These are phyloP conservation scores for Gaeumannomyces tritici DNA, from an alignment of 2,329 filamentous ascomycete species.

Conservation along the genomic window DNA sequence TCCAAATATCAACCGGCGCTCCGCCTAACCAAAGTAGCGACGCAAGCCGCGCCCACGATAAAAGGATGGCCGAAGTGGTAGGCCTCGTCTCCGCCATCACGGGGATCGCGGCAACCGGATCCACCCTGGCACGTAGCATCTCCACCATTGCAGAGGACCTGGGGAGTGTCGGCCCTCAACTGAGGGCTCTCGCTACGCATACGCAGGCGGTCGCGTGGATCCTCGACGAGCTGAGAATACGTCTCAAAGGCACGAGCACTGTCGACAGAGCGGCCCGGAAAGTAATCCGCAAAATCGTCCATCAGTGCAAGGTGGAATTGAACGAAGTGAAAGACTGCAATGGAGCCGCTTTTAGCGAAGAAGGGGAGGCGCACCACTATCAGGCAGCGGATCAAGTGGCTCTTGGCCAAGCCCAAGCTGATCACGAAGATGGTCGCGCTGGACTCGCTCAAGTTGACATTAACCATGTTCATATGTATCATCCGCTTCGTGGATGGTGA, in stretches of 20 bases:
- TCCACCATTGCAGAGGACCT: conserved; percentile 19
- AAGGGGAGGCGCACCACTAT: no score
- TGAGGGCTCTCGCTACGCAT: neutral
- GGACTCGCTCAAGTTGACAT: neutral
- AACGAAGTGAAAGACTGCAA: no score
- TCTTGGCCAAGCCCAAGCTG: neutral
- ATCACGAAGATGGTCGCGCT: neutral
- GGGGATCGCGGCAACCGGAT: neutral
- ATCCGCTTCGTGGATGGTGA: neutral
- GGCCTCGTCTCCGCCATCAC: neutral
- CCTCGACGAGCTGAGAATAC: neutral
- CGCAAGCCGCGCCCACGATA: neutral
- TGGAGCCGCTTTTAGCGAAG: no score
- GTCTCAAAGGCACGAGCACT: neutral
- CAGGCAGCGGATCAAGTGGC: neutral
- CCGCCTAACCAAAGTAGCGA: no score
- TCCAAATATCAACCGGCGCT: no score
- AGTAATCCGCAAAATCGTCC: no score
- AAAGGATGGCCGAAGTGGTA: neutral
- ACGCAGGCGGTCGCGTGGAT: neutral
- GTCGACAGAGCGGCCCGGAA: neutral
- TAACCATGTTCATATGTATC: neutral
- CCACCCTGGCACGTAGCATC: conserved; percentile 12
- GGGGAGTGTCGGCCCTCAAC: conserved; percentile 10
- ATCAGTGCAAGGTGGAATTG: no score